Conservation (phyloP, 768 basidiomycete species). For the Lepiota venenata region DNA sequence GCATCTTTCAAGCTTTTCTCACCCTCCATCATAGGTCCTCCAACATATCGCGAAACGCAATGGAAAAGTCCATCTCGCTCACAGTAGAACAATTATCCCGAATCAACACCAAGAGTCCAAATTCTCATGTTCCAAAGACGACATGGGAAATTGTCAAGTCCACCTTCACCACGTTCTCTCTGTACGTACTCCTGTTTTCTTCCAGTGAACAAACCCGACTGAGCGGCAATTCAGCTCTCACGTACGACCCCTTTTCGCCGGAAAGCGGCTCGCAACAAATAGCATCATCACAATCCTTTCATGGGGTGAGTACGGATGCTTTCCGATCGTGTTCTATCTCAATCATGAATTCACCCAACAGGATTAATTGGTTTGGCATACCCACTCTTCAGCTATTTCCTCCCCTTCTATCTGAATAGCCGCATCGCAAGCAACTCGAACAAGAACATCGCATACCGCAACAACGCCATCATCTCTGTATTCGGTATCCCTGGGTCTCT, state of each 20-base stretch:
- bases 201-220: not conserved
- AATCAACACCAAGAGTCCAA: slow-evolving; percentile 21
- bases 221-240: slow-evolving; percentile 33
- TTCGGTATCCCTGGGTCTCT: slow-evolving; percentile 47
- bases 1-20: no score
- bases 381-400: slow-evolving; percentile 50
- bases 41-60: slow-evolving; percentile 46
- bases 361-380: slow-evolving; percentile 51
- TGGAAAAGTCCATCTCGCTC: slow-evolving; percentile 39
- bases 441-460: slow-evolving; percentile 36
- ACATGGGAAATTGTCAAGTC: slow-evolving; percentile 25
- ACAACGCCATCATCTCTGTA: slow-evolving; percentile 46
- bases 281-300: slow-evolving; percentile 45
- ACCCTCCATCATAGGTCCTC: slow-evolving; percentile 32
- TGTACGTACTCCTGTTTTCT: slow-evolving; percentile 24
- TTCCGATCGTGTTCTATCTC: not conserved
- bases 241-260: slow-evolving; percentile 45
- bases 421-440: slow-evolving; percentile 24
- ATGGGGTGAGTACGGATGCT: slow-evolving; percentile 38
- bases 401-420: slow-evolving; percentile 43
- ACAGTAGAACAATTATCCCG: slow-evolving; percentile 38
- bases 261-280: slow-evolving; percentile 38
- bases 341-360: not conserved
- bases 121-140: slow-evolving; percentile 16
- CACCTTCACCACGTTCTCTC: slow-evolving; percentile 35